Evolutionary conservation across 2,329 filamentous ascomycete genomes (phyloP).

Genomic region (Monilinia polystroma): DNA sequence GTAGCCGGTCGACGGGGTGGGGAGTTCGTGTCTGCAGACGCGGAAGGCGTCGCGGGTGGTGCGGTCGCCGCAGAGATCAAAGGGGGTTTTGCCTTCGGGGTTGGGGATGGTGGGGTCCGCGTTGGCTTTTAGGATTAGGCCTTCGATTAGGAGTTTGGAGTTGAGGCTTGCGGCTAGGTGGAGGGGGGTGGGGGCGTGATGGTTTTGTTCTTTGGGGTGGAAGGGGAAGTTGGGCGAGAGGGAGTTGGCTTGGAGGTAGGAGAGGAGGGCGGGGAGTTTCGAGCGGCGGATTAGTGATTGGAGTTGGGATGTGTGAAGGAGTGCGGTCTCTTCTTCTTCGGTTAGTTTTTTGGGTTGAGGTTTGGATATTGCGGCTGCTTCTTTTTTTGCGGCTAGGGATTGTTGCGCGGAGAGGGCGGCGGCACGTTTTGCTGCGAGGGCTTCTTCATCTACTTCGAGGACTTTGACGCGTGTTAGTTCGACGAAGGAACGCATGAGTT

Average conservation of each 20-base stretch:
- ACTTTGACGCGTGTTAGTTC: constrained; percentile 91
- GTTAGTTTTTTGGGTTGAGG: constrained; percentile 60
- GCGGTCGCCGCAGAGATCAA: constrained; percentile 83
- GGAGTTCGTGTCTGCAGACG: constrained; percentile 74
- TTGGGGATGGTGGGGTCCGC: constrained; percentile 73
- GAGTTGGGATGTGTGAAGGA: constrained; percentile 84
- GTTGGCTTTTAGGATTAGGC: constrained; percentile 70
- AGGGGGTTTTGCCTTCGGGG: constrained; percentile 77
- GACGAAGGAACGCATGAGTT: constrained; percentile 91
- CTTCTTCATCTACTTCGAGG: constrained; percentile 68
- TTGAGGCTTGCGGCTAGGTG: constrained; percentile 85
- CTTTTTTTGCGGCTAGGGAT: constrained; percentile 45
- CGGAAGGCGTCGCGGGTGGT: constrained; percentile 88
- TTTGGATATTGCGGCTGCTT: constrained; percentile 44
- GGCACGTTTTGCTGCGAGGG: constrained; percentile 50
- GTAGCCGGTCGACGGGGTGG: not conserved
- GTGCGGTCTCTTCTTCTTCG: constrained; percentile 79
- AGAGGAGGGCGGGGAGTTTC: constrained; percentile 81
- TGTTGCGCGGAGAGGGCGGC: constrained; percentile 49
- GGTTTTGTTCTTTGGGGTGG: constrained; percentile 65
- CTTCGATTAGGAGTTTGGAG: constrained; percentile 71
- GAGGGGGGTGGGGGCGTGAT: constrained; percentile 73
- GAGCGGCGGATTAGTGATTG: constrained; percentile 85
- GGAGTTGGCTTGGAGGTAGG: constrained; percentile 76
- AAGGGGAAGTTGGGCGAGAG: constrained; percentile 74